Conservation (phyloP, 2,329 filamentous ascomycete species). For the Torrubiella hemipterigena region DNA sequence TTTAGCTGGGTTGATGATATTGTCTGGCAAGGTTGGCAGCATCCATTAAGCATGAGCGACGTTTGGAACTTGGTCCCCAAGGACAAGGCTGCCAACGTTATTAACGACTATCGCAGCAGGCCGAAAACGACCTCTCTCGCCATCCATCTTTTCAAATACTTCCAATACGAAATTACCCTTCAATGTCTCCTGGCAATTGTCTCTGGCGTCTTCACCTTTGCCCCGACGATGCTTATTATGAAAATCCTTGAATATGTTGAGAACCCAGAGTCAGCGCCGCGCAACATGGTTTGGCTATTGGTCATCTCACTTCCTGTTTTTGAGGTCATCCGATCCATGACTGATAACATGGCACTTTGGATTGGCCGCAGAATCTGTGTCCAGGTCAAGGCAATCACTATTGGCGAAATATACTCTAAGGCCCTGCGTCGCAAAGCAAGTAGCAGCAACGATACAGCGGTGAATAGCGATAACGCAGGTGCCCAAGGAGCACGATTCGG, state of each 20-base stretch:
- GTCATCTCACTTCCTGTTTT: conserved; percentile 81
- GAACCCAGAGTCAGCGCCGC: conserved; percentile 58
- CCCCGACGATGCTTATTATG: conserved; percentile 80
- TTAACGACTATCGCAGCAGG: conserved; percentile 72
- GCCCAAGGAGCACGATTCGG: background rate
- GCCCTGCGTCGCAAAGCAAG: conserved; percentile 86
- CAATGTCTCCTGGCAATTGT: conserved; percentile 74
- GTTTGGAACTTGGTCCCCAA: conserved; percentile 86
- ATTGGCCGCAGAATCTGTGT: conserved; percentile 91
- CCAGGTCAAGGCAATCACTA: conserved; percentile 80
- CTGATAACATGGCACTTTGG: conserved; percentile 80
- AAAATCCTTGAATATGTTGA: conserved; percentile 90
- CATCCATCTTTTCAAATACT: conserved; percentile 72
- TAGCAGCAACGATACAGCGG: conserved; percentile 58
- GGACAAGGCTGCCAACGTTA: conserved; percentile 73
- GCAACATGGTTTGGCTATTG: conserved; percentile 92
- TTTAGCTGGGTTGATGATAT: conserved; percentile 91
- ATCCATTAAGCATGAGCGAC: conserved; percentile 67
- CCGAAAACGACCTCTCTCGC: conserved; percentile 72
- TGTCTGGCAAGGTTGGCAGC: conserved; percentile 78
- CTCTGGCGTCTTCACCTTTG: conserved; percentile 74
- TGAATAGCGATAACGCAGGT: conserved; percentile 35
- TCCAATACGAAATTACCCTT: conserved; percentile 60
- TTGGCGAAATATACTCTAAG: conserved; percentile 96
- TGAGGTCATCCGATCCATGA: conserved; percentile 68